Evolutionary conservation across 139 green algal species (phyloP), one percentile per base, ranked within the genome.

Genomic region (Protoeuglena noctilucae): DNA sequence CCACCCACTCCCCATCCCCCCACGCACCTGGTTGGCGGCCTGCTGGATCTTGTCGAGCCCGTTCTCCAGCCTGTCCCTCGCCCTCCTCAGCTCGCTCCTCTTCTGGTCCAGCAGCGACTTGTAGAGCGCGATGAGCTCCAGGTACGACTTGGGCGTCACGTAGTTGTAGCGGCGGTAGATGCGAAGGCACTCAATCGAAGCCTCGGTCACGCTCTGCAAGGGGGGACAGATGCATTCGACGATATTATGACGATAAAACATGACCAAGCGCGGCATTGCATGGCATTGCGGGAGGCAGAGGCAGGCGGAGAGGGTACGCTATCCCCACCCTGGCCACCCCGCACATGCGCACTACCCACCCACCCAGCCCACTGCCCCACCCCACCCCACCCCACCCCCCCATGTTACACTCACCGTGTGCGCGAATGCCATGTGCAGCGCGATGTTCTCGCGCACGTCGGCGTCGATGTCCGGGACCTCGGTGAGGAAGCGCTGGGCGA

Each of bases 141-240:
- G 72, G 71, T 90, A 95, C 12, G 71, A 86, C 70, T 93, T 95
- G 31, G 85, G 83, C 7, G 86, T 95, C 53, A 74, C 85, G 72
- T 95, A 94, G 61, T 84, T 83, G 66, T 89, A 79, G 17, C 83
- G 75, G 3, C 81, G 58, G 48, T 66, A 74, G 0, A 60, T 52
- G 48, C 82, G 68, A 0, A 75, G 48, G 68, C 74, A 91, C 16
- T 28, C 34, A 50, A 51, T 29, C 2, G 28, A 56, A 21, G 58
- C 58, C 50, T 54, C 43, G 14, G 51, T 58, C 41, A 59, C 51
- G 56, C 60, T 72, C 34, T 43, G 34, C n/a, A n/a, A n/a, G n/a
- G n/a, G n/a, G n/a, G n/a, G n/a, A n/a, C n/a, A n/a, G n/a, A n/a
- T n/a, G n/a, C n/a, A n/a, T n/a, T n/a, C n/a, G n/a, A n/a, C n/a